Percentiles rank a stretch among this genome's conserved stretches.
phyloP scores from a whole-genome alignment of 306 rosid genomes.

The Gastrolobium bilobum region DNA sequence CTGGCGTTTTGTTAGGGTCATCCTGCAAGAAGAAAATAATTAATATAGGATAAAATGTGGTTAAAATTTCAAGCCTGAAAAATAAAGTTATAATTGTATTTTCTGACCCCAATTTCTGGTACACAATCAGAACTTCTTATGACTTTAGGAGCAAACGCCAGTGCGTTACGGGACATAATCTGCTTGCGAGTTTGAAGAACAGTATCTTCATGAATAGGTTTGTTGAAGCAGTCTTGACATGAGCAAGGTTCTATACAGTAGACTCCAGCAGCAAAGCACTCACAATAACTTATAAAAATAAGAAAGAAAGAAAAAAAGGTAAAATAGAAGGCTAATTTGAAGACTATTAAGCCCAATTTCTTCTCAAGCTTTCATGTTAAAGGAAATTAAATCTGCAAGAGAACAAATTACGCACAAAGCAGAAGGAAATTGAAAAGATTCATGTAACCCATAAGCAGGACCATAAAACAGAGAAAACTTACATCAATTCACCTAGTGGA shows the following conservation, averaged over 20 bases:
- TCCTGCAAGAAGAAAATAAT: conserved; percentile 60
- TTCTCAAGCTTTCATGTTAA: conserved; percentile 8
- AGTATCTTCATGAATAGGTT: conserved; percentile 79
- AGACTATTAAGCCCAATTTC: neutral
- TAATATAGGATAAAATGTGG: conserved; percentile 32
- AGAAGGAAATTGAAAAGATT: conserved; percentile 12
- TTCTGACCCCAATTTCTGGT: conserved; percentile 78
- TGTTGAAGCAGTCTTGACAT: conserved; percentile 88
- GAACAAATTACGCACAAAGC: conserved; percentile 5
- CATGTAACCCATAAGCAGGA: neutral
- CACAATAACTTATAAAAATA: conserved; percentile 74
- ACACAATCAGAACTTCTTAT: conserved; percentile 67
- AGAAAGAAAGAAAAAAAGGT: neutral
- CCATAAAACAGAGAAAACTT: conserved; percentile 7
- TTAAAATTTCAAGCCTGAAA: conserved; percentile 26
- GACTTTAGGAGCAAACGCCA: conserved; percentile 95
- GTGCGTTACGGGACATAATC: conserved; percentile 89
- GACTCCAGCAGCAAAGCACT: conserved; percentile 94
- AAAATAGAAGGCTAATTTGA: neutral
- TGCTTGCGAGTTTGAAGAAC: conserved; percentile 87
- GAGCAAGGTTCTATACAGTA: conserved; percentile 91
- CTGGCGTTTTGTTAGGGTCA: conserved; percentile 84
- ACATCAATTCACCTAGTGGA: neutral
- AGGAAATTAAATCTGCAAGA: neutral
- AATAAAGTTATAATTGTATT: conserved; percentile 16